phyloP scores from a whole-genome alignment of 2,329 filamentous ascomycete species.

The Monilinia fructicola region DNA sequence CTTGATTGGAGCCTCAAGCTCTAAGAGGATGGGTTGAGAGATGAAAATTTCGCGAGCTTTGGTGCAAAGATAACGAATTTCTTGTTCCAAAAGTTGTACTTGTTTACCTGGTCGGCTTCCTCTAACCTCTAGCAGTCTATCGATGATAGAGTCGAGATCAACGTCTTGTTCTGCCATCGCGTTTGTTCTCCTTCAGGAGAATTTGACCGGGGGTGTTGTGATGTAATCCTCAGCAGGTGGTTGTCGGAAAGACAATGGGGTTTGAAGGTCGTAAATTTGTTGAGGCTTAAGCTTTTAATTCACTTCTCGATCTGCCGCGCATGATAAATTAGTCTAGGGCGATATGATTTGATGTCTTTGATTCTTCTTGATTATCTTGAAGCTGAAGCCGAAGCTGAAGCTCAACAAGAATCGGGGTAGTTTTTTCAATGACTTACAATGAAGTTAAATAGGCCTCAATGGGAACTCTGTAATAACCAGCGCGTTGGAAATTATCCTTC shows the following conservation, averaged over 20 bases:
- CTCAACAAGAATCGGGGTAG: constrained; percentile 21
- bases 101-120: constrained; percentile 98
- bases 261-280: constrained; percentile 5
- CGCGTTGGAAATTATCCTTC: neutral
- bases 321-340: constrained; percentile 14
- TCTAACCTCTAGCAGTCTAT: constrained; percentile 93
- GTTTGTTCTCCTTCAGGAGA: constrained; percentile 40
- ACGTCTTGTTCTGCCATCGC: constrained; percentile 83
- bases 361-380: neutral
- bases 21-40: constrained; percentile 94
- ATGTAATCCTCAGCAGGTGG: constrained; percentile 37
- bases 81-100: constrained; percentile 92
- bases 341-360: constrained; percentile 6
- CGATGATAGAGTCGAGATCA: constrained; percentile 99
- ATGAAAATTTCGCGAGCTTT: constrained; percentile 99
- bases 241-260: constrained; percentile 15
- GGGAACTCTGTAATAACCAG: neutral
- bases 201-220: constrained; percentile 35
- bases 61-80: constrained; percentile 96
- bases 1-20: constrained; percentile 99
- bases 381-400: constrained; percentile 10
- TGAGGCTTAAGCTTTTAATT: constrained; percentile 15
- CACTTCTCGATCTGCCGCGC: constrained; percentile 17
- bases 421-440: constrained; percentile 16
- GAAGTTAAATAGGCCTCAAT: constrained; percentile 23